Base-by-base conservation (phyloP, 768 basidiomycete species). In the Boletus barrowsii region DNA sequence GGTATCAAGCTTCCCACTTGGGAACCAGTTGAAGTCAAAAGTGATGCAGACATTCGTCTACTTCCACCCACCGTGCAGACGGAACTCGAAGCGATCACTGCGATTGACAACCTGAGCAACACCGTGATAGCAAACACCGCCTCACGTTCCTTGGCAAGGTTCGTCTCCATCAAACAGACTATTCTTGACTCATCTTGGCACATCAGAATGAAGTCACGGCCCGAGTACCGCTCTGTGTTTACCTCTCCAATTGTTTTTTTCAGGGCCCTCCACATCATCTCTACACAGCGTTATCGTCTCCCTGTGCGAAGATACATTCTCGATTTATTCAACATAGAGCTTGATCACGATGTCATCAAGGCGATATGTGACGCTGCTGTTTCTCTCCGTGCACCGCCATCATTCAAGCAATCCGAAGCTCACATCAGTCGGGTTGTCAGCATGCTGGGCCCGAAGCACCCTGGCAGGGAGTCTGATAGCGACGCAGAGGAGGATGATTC, bases 111-210 rank as follows among this genome's bases (percentile, higher is more conserved):
- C 67, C 77, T 99, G 40, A 87, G 89, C 29, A 99, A 99, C 67
- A 92, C 94, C 18, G 94, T 98, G 47, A 90, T 98, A 54, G 94
- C 95, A 0, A 95, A 95, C 64, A 84, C 91, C 22, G 94, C 97
- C 1, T 98, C 97, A 22, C 83, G 93, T 43, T 87, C 92, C 17
- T 76, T 99, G 37, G 87, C 92, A 29, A 83, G 83, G 93, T 94
- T 64, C 58, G 80, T 69, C 43, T 51, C 50, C 41, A 20, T 7
- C 14, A 10, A 49, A 36, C 24, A 20, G 2, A 22, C 30, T 13
- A 10, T 35, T 10, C 18, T 11, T 36, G 40, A 30, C 50, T 61
- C 6, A 60, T 39, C 18, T 47, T 33, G 40, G 11, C 36, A n/a
- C 24, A 26, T 6, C 59, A 90, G 90, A 65, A 82, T 93, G 76